Evolutionary conservation across 1,284 basidiomycete genomes (phyloP), one percentile per base, ranked within the genome.

Genomic region (Agroathelia rolfsii): DNA sequence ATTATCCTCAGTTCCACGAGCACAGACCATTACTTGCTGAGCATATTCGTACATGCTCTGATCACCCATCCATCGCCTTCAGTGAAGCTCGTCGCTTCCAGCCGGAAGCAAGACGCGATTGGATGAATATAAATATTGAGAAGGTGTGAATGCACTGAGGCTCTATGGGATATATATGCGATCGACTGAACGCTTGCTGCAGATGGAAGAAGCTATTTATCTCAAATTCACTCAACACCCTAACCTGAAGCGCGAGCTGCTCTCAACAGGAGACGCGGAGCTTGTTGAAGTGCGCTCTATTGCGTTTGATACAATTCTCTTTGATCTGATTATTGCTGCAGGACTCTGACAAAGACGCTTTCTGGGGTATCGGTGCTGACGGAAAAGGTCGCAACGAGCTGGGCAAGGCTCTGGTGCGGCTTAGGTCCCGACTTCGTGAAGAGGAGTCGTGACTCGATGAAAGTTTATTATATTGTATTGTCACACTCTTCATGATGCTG

Each of bases 391-490:
- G 42, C 13, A 69, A 69, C 36, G 52, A 63, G 34, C 48, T 69
- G 15, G 66, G 66, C 6, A 62, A 62, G 40, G 54, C 56, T 1
- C 51, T 69, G 33, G 56, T 51, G 48, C 47, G 52, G 18, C 34
- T 61, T 26, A 58, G 77, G 40, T 51, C 53, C 30, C 64, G 61
- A 44, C 49, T 76, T 34, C 67, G 66, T 37, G 22, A 13, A 24
- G 28, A 11, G 21, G 25, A 31, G 22, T 13, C 8, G 13, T n/a
- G n/a, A n/a, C n/a, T n/a, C n/a, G n/a, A n/a, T n/a, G n/a, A n/a
- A n/a, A n/a, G n/a, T 9, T n/a, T 25, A 6, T 17, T 17, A 35
- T 12, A 35, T 29, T n/a, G 16, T 10, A n/a, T 27, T 18, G 16
- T 9, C 9, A 9, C 9, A 9, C 9, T 9, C 22, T 9, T 9